Percentiles rank a stretch among this genome's conserved stretches.
Conservation (phyloP, 2,329 filamentous ascomycete species). For the Apiospora koreana region DNA sequence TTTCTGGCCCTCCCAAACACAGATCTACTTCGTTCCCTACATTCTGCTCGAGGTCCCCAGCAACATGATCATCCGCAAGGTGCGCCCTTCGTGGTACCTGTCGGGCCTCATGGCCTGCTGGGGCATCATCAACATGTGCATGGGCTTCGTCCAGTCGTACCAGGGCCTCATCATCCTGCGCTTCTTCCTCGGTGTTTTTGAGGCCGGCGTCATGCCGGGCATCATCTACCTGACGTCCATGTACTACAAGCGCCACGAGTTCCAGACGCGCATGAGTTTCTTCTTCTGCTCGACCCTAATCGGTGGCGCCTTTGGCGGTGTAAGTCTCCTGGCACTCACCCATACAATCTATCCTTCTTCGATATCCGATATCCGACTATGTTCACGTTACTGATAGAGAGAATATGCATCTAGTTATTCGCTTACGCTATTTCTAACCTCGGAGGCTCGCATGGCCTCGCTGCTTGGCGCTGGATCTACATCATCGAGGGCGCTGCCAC, state of each 20-base stretch:
- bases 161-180: constrained; percentile 42
- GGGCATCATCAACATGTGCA: constrained; percentile 48
- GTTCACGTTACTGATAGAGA: background rate
- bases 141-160: constrained; percentile 45
- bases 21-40: constrained; percentile 42
- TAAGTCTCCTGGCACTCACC: constrained; percentile 19
- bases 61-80: constrained; percentile 45
- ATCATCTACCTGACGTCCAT: constrained; percentile 48
- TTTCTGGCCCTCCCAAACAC: background rate
- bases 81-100: constrained; percentile 42
- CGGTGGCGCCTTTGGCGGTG: constrained; percentile 44
- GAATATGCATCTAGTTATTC: constrained; percentile 34
- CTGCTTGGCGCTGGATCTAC: constrained; percentile 51
- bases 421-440: constrained; percentile 49
- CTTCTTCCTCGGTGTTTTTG: constrained; percentile 46
- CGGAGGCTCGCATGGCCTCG: constrained; percentile 41
- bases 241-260: constrained; percentile 51
- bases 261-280: constrained; percentile 46
- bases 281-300: constrained; percentile 45
- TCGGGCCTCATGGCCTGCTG: constrained; percentile 42
- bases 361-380: background rate
- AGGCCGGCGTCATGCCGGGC: constrained; percentile 48
- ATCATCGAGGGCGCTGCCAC: constrained; percentile 43
- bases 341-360: background rate
- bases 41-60: constrained; percentile 47